These are phyloP conservation scores for Tuctoria greenei DNA, from an alignment of 176 grass and related monocot genomes.

Conservation along the genomic window DNA sequence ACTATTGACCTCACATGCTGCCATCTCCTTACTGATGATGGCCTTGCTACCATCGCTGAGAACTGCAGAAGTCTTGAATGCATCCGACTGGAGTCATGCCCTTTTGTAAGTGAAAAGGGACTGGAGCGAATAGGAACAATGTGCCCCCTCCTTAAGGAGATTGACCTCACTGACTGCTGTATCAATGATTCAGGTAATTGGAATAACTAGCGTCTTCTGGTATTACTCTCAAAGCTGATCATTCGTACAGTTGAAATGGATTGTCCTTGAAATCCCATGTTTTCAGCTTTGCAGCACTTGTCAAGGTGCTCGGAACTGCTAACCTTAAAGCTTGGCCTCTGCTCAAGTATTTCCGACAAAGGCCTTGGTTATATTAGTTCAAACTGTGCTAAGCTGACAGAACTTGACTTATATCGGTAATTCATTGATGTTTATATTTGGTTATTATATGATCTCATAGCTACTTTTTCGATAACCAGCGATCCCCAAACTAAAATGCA, in stretches of 20 bases:
- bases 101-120: constrained; percentile 69
- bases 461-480: not conserved
- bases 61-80: constrained; percentile 55
- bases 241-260: not conserved
- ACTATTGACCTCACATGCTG: constrained; percentile 71
- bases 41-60: constrained; percentile 52
- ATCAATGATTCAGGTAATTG: constrained; percentile 50
- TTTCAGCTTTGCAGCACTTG: constrained; percentile 64
- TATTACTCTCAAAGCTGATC: not conserved
- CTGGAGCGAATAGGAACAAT: constrained; percentile 38
- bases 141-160: constrained; percentile 65
- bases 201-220: not conserved
- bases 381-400: constrained; percentile 55
- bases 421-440: constrained; percentile 20
- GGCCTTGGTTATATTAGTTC: constrained; percentile 57
- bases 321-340: constrained; percentile 73
- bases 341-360: constrained; percentile 51
- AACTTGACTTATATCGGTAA: constrained; percentile 83
- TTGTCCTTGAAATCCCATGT: not conserved
- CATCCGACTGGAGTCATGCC: constrained; percentile 66
- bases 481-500: not conserved
- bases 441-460: not conserved
- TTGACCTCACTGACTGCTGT: constrained; percentile 75
- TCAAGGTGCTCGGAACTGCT: constrained; percentile 59
- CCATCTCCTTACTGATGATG: constrained; percentile 48